Evolutionary conservation across 345 rosid genomes (phyloP), one percentile per base, ranked within the genome.

Genomic region (Brassica cretica): DNA sequence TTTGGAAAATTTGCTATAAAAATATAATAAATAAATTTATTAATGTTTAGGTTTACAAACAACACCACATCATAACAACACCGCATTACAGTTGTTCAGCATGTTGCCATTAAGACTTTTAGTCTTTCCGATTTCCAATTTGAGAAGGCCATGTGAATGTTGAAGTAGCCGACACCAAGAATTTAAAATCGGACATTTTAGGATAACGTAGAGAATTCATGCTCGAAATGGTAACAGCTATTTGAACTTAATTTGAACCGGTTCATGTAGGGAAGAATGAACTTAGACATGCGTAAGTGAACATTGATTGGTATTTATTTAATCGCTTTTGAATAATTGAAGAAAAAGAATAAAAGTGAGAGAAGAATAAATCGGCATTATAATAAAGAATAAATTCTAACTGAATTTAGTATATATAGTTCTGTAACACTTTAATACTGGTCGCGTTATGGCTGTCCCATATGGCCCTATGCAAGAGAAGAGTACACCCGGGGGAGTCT

Each of bases 241-340:
- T 58, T 14, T 66, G 72, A 70, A 55, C 60, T 64, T 64, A 71
- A 64, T 55, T 73, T 60, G 53, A 61, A 35, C 70, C 6, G 53
- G 65, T 75, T 77, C 32, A 75, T 37, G 72, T 66, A 39, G 32
- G 32, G 58, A 70, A 51, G 46, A 72, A 65, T 70, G 80, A 76
- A 81, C 74, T 58, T 71, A 71, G 77, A 74, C 74, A 82, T 75
- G 82, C 71, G 76, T 70, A 83, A 73, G 49, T 88, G 89, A 87
- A 89, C 86, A 59, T 24, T 59, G 64, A 59, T 85, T 84, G 73
- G 35, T 65, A 51, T 73, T 27, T 65, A 51, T 73, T 27, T 39
- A 79, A 73, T 79, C 37, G 9, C 86, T 85, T 87, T 89, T 87
- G 86, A 84, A 90, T 92, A 89, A 92, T 90, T 90, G 91, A 75